A percentile compares a stretch with the other conserved stretches of the same genome.
Evolutionary conservation across 495 filamentous ascomycete species (phyloP).

Genomic region (Cercophora sp.): DNA sequence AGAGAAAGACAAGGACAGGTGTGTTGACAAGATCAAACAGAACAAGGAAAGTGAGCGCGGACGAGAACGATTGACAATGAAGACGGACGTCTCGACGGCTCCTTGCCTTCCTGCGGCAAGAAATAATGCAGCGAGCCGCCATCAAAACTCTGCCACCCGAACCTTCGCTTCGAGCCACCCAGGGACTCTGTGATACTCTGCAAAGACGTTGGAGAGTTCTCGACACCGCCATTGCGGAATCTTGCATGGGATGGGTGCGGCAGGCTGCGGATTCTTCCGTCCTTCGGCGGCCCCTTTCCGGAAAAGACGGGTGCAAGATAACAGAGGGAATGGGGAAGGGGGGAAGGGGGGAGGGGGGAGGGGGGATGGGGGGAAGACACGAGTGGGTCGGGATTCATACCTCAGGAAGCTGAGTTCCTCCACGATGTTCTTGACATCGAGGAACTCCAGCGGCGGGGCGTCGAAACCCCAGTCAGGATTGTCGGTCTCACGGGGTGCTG

Average conservation of each 20-base stretch:
- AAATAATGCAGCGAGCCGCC: neutral
- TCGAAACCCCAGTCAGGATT: conserved; percentile 38
- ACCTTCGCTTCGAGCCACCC: neutral
- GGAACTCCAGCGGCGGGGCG: conserved; percentile 33
- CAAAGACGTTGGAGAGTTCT: neutral
- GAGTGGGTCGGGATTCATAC: conserved; percentile 28
- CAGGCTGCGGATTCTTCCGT: no score
- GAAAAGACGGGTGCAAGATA: no score
- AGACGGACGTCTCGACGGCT: no score
- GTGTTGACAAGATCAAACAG: neutral
- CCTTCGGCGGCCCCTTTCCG: no score
- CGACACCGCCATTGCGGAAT: neutral
- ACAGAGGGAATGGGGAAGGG: no score
- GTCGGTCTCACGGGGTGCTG: conserved; percentile 30
- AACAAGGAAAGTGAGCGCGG: neutral
- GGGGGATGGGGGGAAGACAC: neutral
- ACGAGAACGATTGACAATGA: no score
- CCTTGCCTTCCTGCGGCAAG: neutral
- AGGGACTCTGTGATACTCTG: neutral
- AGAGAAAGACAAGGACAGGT: neutral
- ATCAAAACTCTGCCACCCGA: neutral
- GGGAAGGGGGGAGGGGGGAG: neutral
- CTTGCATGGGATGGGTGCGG: neutral
- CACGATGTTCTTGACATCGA: conserved; percentile 34
- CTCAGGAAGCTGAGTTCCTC: conserved; percentile 47